A percentile compares a stretch with the other conserved stretches of the same genome.
These are phyloP conservation scores for Nothophoma quercina DNA, from an alignment of 2,329 filamentous ascomycete species.

Conservation along the genomic window DNA sequence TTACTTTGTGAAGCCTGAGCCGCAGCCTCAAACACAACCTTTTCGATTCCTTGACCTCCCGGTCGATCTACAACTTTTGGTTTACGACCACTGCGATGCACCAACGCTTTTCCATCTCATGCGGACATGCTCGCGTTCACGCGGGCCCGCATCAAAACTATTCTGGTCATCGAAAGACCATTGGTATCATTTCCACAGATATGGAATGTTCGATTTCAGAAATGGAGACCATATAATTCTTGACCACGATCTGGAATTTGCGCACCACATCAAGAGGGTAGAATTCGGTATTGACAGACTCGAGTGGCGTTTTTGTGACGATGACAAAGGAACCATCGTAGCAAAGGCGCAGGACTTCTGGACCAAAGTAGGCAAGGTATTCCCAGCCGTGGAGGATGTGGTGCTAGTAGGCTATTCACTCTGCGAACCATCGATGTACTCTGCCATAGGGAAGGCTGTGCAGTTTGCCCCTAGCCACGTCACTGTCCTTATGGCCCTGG, in stretches of 20 bases:
- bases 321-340: neutral
- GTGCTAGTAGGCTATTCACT: neutral
- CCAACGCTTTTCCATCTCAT: slow-evolving; percentile 10
- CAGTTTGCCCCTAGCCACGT: neutral
- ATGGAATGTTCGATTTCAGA: neutral
- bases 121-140: slow-evolving; percentile 12
- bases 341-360: slow-evolving; percentile 1
- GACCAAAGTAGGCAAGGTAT: neutral
- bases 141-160: slow-evolving; percentile 4
- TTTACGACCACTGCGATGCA: slow-evolving; percentile 25
- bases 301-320: neutral
- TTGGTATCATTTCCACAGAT: neutral
- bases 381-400: neutral
- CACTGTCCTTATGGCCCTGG: neutral
- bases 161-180: slow-evolving; percentile 6
- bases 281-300: neutral
- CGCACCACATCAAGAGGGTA: neutral
- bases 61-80: slow-evolving; percentile 33
- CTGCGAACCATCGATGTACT: neutral
- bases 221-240: neutral
- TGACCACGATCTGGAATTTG: neutral
- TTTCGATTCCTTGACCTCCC: slow-evolving; percentile 33
- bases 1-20: slow-evolving; percentile 1
- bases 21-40: neutral
- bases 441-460: neutral